Percentiles rank a stretch among this genome's conserved stretches.
phyloP scores from a whole-genome alignment of 2,329 filamentous ascomycete genomes.

The Cadophora sp. region DNA sequence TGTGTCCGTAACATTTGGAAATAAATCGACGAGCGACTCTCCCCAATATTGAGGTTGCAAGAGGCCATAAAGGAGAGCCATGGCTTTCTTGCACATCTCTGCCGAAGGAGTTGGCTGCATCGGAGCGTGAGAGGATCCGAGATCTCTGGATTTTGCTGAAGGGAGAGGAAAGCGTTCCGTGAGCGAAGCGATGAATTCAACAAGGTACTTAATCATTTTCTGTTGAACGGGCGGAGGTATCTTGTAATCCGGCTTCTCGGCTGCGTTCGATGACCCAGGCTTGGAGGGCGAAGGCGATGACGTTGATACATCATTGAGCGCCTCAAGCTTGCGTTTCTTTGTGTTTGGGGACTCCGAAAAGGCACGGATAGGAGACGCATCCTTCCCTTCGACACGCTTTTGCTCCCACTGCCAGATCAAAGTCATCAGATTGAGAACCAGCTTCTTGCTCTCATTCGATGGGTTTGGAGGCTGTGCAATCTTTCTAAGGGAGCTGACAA shows the following conservation, averaged over 20 bases:
- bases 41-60: constrained; percentile 89
- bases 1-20: constrained; percentile 87
- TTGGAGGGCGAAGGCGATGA: constrained; percentile 61
- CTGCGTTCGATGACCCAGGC: constrained; percentile 47
- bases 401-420: constrained; percentile 95
- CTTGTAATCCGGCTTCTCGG: constrained; percentile 69
- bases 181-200: constrained; percentile 91
- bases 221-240: constrained; percentile 72
- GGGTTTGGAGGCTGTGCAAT: constrained; percentile 83
- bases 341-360: constrained; percentile 73
- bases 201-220: constrained; percentile 91
- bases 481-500: constrained; percentile 88
- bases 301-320: constrained; percentile 53
- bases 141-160: constrained; percentile 69
- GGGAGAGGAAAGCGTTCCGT: constrained; percentile 84
- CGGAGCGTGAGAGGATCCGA: constrained; percentile 51
- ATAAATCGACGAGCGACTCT: constrained; percentile 89
- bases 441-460: constrained; percentile 89
- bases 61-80: constrained; percentile 82
- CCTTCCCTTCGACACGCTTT: constrained; percentile 71
- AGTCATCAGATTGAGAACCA: constrained; percentile 88
- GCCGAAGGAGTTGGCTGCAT: constrained; percentile 62
- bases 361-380: constrained; percentile 48
- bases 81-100: constrained; percentile 86
- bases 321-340: constrained; percentile 78